These are phyloP conservation scores for Metschnikowia anglica DNA, from an alignment of 805 yeast genomes.

Conservation along the genomic window DNA sequence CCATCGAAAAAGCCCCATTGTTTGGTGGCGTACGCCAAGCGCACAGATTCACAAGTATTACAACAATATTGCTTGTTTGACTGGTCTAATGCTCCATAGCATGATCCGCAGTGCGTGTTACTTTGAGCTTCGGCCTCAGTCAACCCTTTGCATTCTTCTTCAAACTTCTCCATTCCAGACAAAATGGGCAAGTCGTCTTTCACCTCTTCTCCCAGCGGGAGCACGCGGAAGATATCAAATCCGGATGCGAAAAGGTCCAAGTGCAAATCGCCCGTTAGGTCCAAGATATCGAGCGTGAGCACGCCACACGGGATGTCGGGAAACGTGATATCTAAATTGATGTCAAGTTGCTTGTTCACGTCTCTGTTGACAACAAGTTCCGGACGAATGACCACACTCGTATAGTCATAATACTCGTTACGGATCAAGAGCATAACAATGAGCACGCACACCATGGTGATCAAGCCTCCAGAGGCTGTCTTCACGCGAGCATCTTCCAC, in stretches of 20 bases:
- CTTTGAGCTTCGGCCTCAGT: slow-evolving; percentile 37
- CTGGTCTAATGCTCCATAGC: slow-evolving; percentile 72
- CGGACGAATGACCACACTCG: slow-evolving; percentile 66
- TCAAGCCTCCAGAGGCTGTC: slow-evolving; percentile 87
- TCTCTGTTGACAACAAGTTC: slow-evolving; percentile 88
- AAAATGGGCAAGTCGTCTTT: slow-evolving; percentile 28
- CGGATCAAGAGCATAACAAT: slow-evolving; percentile 61
- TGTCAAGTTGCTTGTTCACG: slow-evolving; percentile 68
- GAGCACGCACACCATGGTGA: slow-evolving; percentile 68
- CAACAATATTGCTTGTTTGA: slow-evolving; percentile 61
- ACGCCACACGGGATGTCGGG: slow-evolving; percentile 84
- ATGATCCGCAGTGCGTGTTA: slow-evolving; percentile 65
- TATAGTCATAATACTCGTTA: slow-evolving; percentile 77
- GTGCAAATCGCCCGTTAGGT: slow-evolving; percentile 81
- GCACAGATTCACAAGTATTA: slow-evolving; percentile 80
- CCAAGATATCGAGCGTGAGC: slow-evolving; percentile 82
- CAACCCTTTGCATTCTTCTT: slow-evolving; percentile 34
- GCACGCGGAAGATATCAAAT: slow-evolving; percentile 69
- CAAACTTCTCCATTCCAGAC: slow-evolving; percentile 26
- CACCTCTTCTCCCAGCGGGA: slow-evolving; percentile 45
- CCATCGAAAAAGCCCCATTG: slow-evolving; percentile 95
- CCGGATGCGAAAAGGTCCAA: slow-evolving; percentile 69
- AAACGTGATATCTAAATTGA: slow-evolving; percentile 79
- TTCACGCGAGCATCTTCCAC: slow-evolving; percentile 89
- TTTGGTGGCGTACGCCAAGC: slow-evolving; percentile 68